Base-by-base conservation (phyloP, 1,284 basidiomycete genomes). In the Trichosporon inkin region DNA sequence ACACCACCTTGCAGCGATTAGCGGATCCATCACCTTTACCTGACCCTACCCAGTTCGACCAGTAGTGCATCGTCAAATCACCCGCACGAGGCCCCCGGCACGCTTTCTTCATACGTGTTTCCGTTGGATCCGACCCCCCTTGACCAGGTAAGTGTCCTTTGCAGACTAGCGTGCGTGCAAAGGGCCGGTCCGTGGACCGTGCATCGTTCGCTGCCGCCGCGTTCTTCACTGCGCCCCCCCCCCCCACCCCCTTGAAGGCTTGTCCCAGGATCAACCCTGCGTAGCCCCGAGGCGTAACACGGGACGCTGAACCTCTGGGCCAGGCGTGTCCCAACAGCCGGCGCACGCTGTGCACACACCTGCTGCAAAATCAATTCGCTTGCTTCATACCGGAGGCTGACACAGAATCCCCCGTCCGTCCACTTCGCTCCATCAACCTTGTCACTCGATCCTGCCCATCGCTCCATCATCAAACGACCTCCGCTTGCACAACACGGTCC, bases 381-480 rank as follows among this genome's bases (percentile, higher is more conserved):
- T 49, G 44, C 44, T 49, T 49, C 28, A 49, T n/a, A 53, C 36
- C 19, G 34, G 51, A 53, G 51, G 51, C 51, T 53, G 51, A 53
- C 51, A 53, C 51, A 53, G n/a, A 35, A 14, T 19, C 5, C 49
- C 49, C 32, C 49, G 49, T 35, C 51, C 19, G n/a, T 35, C 10
- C 51, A 28, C 44, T 22, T 24, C 35, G 51, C 51, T 35, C 19
- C 34, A 53, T 20, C 51, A n/a, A n/a, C 44, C 40, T 5, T 49
- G 44, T 28, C 44, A 24, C 44, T 28, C 28, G 24, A 22, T 49
- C 10, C 44, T 32, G 3, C 14, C 28, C 44, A 49, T 24, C 44
- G 44, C 44, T n/a, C 44, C 44, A 32, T 14, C 44, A 8, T n/a
- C 44, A 34, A 34, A 32, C 28, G 28, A 32, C 28, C 28, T 8